Evolutionary conservation across 345 rosid genomes (phyloP).

Genomic region (Trapa incisa): DNA sequence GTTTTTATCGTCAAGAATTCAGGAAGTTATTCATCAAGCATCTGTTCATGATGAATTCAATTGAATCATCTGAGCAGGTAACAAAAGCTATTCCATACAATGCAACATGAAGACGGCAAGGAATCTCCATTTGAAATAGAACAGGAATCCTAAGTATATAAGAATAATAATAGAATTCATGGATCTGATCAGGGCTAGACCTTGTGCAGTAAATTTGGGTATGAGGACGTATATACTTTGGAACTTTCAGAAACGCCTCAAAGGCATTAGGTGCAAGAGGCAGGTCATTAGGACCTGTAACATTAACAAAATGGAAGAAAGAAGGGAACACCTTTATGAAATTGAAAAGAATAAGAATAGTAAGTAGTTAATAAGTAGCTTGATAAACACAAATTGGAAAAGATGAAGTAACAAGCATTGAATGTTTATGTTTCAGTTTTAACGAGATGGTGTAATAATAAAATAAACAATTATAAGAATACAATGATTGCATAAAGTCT

Average conservation of each 20-base stretch:
- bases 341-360: background rate
- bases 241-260: constrained; percentile 92
- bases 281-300: constrained; percentile 70
- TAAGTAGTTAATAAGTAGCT: background rate
- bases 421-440: background rate
- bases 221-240: constrained; percentile 79
- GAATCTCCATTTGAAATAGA: background rate
- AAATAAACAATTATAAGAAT: background rate
- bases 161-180: background rate
- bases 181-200: constrained; percentile 22
- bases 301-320: background rate
- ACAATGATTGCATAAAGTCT: constrained; percentile 11
- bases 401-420: background rate
- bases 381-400: background rate
- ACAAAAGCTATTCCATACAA: background rate
- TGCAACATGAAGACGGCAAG: background rate
- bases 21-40: background rate
- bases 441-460: background rate
- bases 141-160: background rate
- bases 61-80: background rate
- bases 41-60: background rate
- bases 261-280: constrained; percentile 88
- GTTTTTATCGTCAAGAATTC: background rate
- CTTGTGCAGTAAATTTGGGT: constrained; percentile 92
- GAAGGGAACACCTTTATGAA: background rate